Percentiles rank a stretch among this genome's conserved stretches.
phyloP scores from a whole-genome alignment of 2,329 filamentous ascomycete species.

The Davidsoniella eucalypti region DNA sequence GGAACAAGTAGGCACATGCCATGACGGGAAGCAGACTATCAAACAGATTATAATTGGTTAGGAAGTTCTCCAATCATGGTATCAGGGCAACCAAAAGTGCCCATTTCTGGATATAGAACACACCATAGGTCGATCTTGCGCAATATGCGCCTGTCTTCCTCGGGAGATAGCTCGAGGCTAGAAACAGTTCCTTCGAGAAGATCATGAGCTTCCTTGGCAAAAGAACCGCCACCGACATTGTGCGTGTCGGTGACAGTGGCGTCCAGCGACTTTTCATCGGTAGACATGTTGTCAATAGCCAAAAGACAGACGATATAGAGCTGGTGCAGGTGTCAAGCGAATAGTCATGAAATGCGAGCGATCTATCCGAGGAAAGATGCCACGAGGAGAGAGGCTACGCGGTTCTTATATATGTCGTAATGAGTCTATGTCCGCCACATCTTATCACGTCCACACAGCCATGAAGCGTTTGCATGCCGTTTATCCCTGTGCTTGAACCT shows the following conservation, averaged over 20 bases:
- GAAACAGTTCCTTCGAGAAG: slow-evolving; percentile 27
- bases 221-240: neutral
- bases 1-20: slow-evolving; percentile 38
- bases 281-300: neutral
- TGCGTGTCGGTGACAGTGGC: neutral
- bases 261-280: slow-evolving; percentile 1
- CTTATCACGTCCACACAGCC: too few species aligned
- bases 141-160: slow-evolving; percentile 35
- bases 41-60: neutral
- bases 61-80: neutral
- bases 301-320: neutral
- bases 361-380: too few species aligned
- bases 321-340: neutral
- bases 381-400: too few species aligned
- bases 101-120: slow-evolving; percentile 17
- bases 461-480: too few species aligned
- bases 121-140: slow-evolving; percentile 41
- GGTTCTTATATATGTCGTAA: too few species aligned
- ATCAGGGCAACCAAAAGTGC: too few species aligned
- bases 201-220: slow-evolving; percentile 1
- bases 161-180: slow-evolving; percentile 15
- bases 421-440: too few species aligned
- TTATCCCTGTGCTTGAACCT: too few species aligned
- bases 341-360: too few species aligned
- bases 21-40: slow-evolving; percentile 33